A percentile compares a stretch with the other conserved stretches of the same genome.
These are phyloP conservation scores for Dictyostelium brefeldianum DNA, from an alignment of 78 protist genomes.

Conservation along the genomic window DNA sequence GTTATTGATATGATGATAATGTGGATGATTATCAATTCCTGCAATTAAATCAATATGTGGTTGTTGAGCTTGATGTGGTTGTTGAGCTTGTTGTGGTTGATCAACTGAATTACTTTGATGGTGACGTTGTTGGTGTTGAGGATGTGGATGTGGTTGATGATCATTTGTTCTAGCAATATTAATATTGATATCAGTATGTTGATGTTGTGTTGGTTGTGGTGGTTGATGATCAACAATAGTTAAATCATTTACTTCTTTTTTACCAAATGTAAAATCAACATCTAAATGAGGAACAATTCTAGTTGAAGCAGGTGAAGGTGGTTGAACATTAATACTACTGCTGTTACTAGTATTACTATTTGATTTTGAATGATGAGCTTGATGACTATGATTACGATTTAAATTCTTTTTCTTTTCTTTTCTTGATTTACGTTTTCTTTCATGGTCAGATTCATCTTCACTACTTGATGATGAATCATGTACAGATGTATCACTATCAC, in stretches of 20 bases:
- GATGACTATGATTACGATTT: background rate
- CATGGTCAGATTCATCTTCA: slow-evolving; percentile 14
- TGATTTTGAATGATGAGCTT: background rate
- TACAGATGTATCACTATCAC: background rate
- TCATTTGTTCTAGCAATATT: background rate
- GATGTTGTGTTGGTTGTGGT: no score
- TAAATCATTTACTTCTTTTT: background rate
- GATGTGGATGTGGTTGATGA: background rate
- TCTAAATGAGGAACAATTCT: background rate
- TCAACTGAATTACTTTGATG: background rate
- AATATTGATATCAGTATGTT: no score
- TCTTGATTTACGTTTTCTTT: background rate
- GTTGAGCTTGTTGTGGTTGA: background rate
- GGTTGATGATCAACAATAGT: background rate
- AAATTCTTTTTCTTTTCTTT: background rate
- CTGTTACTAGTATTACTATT: background rate
- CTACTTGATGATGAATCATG: slow-evolving; percentile 20
- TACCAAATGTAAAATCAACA: slow-evolving; percentile 25
- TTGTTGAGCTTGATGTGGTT: background rate
- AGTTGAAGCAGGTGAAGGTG: background rate
- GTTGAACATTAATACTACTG: no score
- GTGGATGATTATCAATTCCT: background rate
- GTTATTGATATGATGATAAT: background rate
- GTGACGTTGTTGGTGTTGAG: background rate
- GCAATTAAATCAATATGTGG: no score